Conservation (phyloP, 2,329 filamentous ascomycete species). For the Juglanconis oblonga region DNA sequence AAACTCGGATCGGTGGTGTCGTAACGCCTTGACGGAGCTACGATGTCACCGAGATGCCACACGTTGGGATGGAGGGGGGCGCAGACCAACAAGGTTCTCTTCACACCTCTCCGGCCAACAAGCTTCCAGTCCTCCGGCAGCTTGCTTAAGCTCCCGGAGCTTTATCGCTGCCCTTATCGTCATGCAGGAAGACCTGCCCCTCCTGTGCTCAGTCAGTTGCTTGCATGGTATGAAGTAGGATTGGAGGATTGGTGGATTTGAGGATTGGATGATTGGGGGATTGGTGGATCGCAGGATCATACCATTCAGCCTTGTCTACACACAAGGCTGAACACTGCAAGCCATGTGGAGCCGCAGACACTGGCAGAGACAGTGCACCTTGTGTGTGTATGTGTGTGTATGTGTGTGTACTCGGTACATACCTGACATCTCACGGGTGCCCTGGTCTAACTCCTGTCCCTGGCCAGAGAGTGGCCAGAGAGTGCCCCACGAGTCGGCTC, state of each 20-base stretch:
- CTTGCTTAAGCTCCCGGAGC: slow-evolving; percentile 8
- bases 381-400: no score
- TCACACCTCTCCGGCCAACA: not conserved
- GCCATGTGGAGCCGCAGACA: not conserved
- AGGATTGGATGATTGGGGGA: no score
- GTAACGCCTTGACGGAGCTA: slow-evolving; percentile 4
- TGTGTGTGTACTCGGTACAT: not conserved
- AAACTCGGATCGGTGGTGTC: slow-evolving; percentile 1
- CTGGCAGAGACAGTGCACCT: not conserved
- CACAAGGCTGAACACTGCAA: not conserved
- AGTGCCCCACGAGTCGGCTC: not conserved
- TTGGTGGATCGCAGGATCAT: no score
- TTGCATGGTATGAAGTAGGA: not conserved
- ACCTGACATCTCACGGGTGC: not conserved
- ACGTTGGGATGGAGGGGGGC: not conserved
- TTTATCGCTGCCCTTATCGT: slow-evolving; percentile 18
- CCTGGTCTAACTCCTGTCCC: not conserved
- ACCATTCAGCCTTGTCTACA: not conserved
- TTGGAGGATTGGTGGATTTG: no score
- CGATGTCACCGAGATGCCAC: not conserved
- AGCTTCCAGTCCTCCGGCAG: not conserved
- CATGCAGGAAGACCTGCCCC: not conserved
- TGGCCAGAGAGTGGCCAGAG: not conserved
- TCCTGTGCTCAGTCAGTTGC: not conserved
- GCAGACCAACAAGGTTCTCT: not conserved